Evolutionary conservation across 306 rosid species (phyloP).

Genomic region (Cicer bijugum): DNA sequence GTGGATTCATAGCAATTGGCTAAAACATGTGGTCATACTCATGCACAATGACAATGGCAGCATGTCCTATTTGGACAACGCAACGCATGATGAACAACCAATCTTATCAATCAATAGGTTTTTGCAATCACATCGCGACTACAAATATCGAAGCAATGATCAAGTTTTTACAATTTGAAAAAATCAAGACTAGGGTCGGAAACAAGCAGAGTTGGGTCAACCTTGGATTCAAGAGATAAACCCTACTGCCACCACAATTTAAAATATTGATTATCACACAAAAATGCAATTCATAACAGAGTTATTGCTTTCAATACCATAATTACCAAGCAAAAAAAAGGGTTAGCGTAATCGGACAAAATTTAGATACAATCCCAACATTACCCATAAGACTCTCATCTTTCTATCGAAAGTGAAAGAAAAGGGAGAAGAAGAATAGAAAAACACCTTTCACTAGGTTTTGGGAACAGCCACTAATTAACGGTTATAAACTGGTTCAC

Average conservation of each 20-base stretch:
- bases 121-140: no score
- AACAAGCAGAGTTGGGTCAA: no score
- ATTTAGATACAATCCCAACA: slow-evolving; percentile 1
- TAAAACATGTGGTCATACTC: neutral
- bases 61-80: no score
- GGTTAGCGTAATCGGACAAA: neutral
- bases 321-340: neutral
- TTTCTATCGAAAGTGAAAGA: no score
- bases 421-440: neutral
- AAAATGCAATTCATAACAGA: neutral
- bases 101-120: no score
- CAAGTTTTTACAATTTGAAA: no score
- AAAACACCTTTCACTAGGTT: slow-evolving; percentile 24
- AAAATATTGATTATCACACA: neutral
- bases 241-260: no score
- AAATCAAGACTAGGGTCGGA: no score
- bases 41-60: neutral
- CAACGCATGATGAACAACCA: no score
- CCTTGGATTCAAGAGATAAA: no score
- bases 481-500: neutral
- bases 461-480: neutral
- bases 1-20: neutral
- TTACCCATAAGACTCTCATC: neutral
- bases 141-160: no score
- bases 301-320: neutral